These are phyloP conservation scores for Tetrahymena borealis DNA, from an alignment of 73 alveolate species.

Conservation along the genomic window DNA sequence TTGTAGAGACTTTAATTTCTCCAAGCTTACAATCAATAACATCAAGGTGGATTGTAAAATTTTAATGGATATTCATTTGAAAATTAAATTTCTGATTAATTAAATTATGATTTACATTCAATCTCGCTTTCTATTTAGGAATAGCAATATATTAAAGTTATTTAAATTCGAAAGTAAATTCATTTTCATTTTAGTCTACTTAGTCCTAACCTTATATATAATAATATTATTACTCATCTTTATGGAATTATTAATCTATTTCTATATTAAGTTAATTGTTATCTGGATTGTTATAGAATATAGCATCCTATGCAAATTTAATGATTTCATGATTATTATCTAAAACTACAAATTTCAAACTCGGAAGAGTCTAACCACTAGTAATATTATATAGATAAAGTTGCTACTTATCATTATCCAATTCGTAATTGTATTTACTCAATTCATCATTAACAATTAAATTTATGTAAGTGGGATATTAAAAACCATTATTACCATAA, in stretches of 20 bases:
- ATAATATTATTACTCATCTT: background rate
- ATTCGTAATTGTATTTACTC: background rate
- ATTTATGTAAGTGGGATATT: background rate
- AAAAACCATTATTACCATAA: background rate
- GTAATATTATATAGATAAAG: background rate
- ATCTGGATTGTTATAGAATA: background rate
- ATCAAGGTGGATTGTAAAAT: background rate
- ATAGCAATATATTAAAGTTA: background rate
- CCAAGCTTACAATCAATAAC: background rate
- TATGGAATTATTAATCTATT: background rate
- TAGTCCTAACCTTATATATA: background rate
- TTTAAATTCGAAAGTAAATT: background rate
- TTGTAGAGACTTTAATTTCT: background rate
- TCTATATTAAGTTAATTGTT: background rate
- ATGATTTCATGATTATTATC: background rate
- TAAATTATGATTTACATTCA: background rate
- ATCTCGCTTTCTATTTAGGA: background rate
- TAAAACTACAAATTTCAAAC: background rate
- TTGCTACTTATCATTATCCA: background rate
- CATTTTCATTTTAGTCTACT: background rate
- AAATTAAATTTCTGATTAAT: background rate
- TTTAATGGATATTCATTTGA: background rate
- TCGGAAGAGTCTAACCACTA: background rate
- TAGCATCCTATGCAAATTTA: background rate
- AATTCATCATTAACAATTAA: background rate